Evolutionary conservation across 768 basidiomycete species (phyloP), one percentile per base, ranked within the genome.

Genomic region (Termitomyces sp.): DNA sequence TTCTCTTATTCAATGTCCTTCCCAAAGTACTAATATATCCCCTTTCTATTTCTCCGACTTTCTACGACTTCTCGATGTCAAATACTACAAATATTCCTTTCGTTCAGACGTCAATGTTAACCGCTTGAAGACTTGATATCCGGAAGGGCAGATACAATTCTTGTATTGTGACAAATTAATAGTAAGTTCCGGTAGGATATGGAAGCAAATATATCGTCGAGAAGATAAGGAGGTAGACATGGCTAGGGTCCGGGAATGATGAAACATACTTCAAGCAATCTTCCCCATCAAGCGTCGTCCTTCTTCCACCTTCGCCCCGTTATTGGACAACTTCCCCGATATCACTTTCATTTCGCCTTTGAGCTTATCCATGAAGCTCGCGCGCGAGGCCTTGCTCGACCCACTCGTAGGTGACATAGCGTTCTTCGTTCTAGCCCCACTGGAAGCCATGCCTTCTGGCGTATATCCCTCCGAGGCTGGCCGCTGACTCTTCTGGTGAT

Each of bases 291-390:
- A 60, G 22, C 67, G 69, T 62, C 65, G 70, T 24, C 77, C 78
- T 62, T 77, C 71, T 64, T 76, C 75, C 7, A 78, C 67, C 68
- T 74, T 76, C 58, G 65, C 68, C 64, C 74, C 74, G 36, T 78
- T 71, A 33, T 71, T 61, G 2, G 68, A 70, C 49, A 79, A 40
- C 67, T 77, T 79, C 7, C 77, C 78, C 2, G 70, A 69, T 33
- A 79, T 58, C 0, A 78, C 65, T 64, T 77, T 79, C 63, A 73
- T 73, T 66, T 79, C 77, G 7, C 77, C 78, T 65, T 75, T 77
- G 20, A 79, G 48, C 68, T 73, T 78, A 55, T 74, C 65, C 61
- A 78, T 69, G 40, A 78, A 52, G 69, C 74, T 51, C 63, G 70
- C 52, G 57, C 49, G 33, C 12, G 51, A 45, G 20, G 38, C 15